phyloP scores from a whole-genome alignment of 192 early-diverging fungal species.

The Funneliformis geosporum region DNA sequence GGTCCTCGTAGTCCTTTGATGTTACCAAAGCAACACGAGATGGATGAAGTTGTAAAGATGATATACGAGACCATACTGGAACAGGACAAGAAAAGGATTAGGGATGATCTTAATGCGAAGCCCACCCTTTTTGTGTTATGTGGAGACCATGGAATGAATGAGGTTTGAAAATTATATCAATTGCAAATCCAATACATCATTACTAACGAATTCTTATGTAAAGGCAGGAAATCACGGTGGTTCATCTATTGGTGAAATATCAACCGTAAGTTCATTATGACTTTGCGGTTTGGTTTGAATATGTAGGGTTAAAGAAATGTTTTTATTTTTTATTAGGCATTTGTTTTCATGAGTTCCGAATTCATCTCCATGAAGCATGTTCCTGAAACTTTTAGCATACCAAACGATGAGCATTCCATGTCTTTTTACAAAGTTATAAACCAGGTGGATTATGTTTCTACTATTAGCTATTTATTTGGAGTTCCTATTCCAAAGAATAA shows the following conservation, averaged over 20 bases:
- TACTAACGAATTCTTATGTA: background rate
- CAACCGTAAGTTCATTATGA: slow-evolving; percentile 44
- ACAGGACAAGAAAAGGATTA: slow-evolving; percentile 50
- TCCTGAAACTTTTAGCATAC: slow-evolving; percentile 44
- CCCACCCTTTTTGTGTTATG: slow-evolving; percentile 74
- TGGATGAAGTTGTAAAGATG: slow-evolving; percentile 64
- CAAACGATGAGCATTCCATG: slow-evolving; percentile 40
- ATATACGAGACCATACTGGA: slow-evolving; percentile 53
- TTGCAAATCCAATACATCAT: background rate
- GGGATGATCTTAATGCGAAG: slow-evolving; percentile 40
- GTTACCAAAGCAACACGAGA: slow-evolving; percentile 74
- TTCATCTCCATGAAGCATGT: slow-evolving; percentile 34
- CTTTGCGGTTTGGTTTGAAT: background rate
- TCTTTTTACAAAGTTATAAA: slow-evolving; percentile 62
- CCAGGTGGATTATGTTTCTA: slow-evolving; percentile 92
- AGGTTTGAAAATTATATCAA: slow-evolving; percentile 43
- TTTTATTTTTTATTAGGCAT: slow-evolving; percentile 34
- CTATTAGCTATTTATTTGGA: slow-evolving; percentile 75
- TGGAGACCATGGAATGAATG: slow-evolving; percentile 87
- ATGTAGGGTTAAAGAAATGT: background rate
- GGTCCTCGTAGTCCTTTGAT: slow-evolving; percentile 70
- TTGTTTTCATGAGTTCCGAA: slow-evolving; percentile 52
- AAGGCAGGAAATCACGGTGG: slow-evolving; percentile 63
- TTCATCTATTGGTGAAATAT: slow-evolving; percentile 54
- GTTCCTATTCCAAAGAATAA: slow-evolving; percentile 94